Evolutionary conservation across 83 land plant species (phyloP).

Genomic region (Picea abies): DNA sequence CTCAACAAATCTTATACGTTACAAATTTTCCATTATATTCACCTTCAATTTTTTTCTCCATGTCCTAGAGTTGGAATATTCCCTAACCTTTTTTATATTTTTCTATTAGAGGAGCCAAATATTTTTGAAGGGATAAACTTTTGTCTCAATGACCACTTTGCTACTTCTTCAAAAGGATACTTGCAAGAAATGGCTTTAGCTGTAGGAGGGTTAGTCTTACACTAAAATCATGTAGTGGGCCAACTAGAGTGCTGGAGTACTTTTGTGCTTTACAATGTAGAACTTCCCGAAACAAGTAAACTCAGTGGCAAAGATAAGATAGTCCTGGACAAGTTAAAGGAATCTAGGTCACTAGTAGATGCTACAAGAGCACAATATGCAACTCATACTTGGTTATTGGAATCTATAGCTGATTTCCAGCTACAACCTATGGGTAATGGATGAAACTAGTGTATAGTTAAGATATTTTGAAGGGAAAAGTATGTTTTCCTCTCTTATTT

Average conservation of each 20-base stretch:
- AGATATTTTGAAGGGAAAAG: too few species aligned
- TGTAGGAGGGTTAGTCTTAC: conserved; percentile 61
- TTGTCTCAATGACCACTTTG: conserved; percentile 53
- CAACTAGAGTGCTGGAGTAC: not conserved
- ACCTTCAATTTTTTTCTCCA: not conserved
- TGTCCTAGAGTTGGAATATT: not conserved
- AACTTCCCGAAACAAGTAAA: not conserved
- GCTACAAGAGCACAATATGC: conserved; percentile 30
- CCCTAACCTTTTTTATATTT: not conserved
- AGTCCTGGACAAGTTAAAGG: conserved; percentile 27
- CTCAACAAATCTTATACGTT: too few species aligned
- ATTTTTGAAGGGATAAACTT: conserved; percentile 59
- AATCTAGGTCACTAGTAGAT: conserved; percentile 46
- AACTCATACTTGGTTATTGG: too few species aligned
- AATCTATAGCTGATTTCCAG: too few species aligned
- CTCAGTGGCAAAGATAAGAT: conserved; percentile 2
- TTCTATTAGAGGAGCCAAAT: conserved; percentile 48
- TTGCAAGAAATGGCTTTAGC: conserved; percentile 51
- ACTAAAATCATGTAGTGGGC: too few species aligned
- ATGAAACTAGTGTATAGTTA: too few species aligned
- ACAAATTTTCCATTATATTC: too few species aligned
- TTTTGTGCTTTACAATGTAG: too few species aligned
- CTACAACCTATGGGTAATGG: too few species aligned
- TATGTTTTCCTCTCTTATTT: too few species aligned
- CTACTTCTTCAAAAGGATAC: conserved; percentile 41